Evolutionary conservation across 139 green algal species (phyloP), one percentile per base, ranked within the genome.

Genomic region (Dunaliella primolecta): DNA sequence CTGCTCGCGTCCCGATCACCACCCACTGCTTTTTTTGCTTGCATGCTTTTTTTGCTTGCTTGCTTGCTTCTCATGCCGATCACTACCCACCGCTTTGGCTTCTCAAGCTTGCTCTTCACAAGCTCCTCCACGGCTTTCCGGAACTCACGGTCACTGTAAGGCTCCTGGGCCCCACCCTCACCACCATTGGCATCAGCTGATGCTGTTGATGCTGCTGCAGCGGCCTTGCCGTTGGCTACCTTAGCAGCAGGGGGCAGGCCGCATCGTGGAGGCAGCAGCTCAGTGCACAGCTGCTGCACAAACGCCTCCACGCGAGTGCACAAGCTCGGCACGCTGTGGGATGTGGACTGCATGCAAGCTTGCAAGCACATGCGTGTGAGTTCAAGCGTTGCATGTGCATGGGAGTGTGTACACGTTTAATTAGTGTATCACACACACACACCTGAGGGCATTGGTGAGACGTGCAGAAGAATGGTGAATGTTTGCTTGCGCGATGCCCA

Each of bases 21-120:
- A n/a, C n/a, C n/a, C n/a, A n/a, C n/a, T n/a, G n/a, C n/a, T n/a
- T n/a, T n/a, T n/a, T n/a, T n/a, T n/a, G n/a, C n/a, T n/a, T n/a
- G n/a, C n/a, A n/a, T n/a, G n/a, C n/a, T n/a, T n/a, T n/a, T n/a
- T n/a, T n/a, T n/a, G n/a, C n/a, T n/a, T n/a, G n/a, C n/a, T n/a
- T n/a, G n/a, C n/a, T n/a, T n/a, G n/a, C n/a, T n/a, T n/a, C n/a
- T n/a, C n/a, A n/a, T n/a, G n/a, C n/a, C n/a, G n/a, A n/a, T n/a
- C n/a, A n/a, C 78, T 24, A 87, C 57, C 57, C 97, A 89, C 81
- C 86, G 87, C 87, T 98, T 98, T 34, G 93, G 93, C 85, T 91
- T 92, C 89, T 98, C 93, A 84, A 96, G 93, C 83, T 96, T 96
- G 29, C 89, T 80, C 81, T 95, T 96, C 32, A 86, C 84, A 79